A percentile compares a stretch with the other conserved stretches of the same genome.
Conservation (phyloP, 2,329 filamentous ascomycete genomes). For the Alternaria triticina region DNA sequence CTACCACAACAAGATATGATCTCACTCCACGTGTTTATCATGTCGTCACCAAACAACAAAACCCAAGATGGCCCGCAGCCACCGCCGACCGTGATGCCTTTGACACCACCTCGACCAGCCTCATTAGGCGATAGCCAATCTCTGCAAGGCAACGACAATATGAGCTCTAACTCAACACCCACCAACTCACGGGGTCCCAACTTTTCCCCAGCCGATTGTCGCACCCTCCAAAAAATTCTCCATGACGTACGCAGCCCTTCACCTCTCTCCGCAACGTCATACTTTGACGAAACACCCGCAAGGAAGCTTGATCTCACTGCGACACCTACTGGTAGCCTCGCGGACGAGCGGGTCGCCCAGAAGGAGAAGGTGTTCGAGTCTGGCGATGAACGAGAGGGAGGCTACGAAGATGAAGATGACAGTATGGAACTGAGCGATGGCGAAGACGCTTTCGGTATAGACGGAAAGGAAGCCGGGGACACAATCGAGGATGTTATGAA, state of each 20-base stretch:
- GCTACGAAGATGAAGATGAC: conserved; percentile 25
- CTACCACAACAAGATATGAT: neutral
- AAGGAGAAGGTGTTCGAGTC: neutral
- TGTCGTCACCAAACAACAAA: neutral
- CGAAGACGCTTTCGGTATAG: neutral
- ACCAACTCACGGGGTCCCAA: neutral
- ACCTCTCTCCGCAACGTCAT: neutral
- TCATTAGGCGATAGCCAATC: neutral
- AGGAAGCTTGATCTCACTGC: neutral
- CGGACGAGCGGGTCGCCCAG: neutral
- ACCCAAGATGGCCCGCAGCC: neutral
- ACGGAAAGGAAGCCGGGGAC: neutral
- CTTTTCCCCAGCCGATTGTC: conserved; percentile 18
- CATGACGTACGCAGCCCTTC: conserved; percentile 3
- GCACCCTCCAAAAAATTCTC: conserved; percentile 17
- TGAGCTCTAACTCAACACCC: neutral
- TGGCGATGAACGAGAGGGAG: conserved; percentile 13
- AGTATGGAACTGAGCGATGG: conserved; percentile 25
- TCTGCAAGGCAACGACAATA: neutral
- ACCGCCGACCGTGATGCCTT: neutral
- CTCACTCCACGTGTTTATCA: neutral
- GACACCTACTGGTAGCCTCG: neutral
- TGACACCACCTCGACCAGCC: neutral
- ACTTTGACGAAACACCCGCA: neutral
- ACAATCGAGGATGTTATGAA: conserved; percentile 18